Percentiles rank a stretch among this genome's conserved stretches.
Evolutionary conservation across 352 stramenopile species (phyloP).

Genomic region (Globisporangium parvum): DNA sequence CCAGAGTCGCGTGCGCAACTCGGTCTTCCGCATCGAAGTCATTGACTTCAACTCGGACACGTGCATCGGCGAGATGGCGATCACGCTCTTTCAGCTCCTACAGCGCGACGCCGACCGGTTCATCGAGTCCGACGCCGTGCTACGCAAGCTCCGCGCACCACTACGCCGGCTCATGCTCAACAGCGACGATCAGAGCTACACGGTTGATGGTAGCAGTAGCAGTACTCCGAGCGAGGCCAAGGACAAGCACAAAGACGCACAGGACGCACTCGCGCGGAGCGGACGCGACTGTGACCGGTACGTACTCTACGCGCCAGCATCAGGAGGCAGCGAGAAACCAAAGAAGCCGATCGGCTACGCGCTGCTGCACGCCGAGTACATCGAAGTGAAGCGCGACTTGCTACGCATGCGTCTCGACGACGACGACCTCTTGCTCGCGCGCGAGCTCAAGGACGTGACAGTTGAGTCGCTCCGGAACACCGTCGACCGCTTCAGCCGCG

Average conservation of each 20-base stretch:
- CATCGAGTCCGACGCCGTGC: constrained; percentile 37
- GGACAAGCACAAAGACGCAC: neutral
- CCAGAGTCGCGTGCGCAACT: constrained; percentile 52
- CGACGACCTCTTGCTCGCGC: constrained; percentile 41
- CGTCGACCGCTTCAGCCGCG: constrained; percentile 64
- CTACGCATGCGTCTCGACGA: constrained; percentile 52
- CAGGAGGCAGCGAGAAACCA: constrained; percentile 18
- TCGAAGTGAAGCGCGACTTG: constrained; percentile 68
- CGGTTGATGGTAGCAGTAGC: constrained; percentile 20
- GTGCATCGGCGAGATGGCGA: constrained; percentile 55
- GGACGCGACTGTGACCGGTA: constrained; percentile 43
- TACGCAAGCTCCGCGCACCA: constrained; percentile 37
- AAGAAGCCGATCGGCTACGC: constrained; percentile 51
- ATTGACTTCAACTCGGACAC: constrained; percentile 82
- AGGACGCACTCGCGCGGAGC: constrained; percentile 16
- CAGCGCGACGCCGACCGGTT: constrained; percentile 69
- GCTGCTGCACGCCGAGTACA: constrained; percentile 56
- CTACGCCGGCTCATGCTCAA: constrained; percentile 37
- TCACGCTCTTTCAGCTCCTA: constrained; percentile 77
- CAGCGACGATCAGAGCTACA: too few relatives aligned
- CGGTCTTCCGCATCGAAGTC: constrained; percentile 58
- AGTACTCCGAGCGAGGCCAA: constrained; percentile 12
- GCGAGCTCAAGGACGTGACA: constrained; percentile 74
- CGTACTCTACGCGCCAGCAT: constrained; percentile 27
- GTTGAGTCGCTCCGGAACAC: constrained; percentile 72